Evolutionary conservation across 2,329 filamentous ascomycete genomes (phyloP).

Genomic region (Aspergillus nomiae): DNA sequence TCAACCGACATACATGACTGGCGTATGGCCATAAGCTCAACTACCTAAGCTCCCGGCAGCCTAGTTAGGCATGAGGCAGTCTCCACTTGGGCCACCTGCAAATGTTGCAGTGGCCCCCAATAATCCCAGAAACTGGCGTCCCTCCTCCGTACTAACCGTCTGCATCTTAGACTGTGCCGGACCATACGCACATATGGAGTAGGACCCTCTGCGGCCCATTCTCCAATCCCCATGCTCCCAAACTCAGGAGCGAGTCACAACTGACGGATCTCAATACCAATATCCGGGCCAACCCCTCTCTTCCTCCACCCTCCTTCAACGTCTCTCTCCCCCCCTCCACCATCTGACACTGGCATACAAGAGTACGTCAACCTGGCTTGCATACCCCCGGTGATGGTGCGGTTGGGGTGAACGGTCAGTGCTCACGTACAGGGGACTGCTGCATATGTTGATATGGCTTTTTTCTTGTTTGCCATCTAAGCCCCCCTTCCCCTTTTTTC

Average conservation of each 20-base stretch:
- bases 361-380: slow-evolving; percentile 19
- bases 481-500: too few relatives aligned
- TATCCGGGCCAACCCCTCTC: slow-evolving; percentile 10
- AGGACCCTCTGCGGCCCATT: slow-evolving; percentile 19
- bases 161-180: slow-evolving; percentile 14
- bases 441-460: neutral
- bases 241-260: slow-evolving; percentile 11
- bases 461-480: neutral
- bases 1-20: slow-evolving; percentile 24
- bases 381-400: slow-evolving; percentile 19
- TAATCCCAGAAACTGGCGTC: slow-evolving; percentile 10
- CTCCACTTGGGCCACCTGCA: slow-evolving; percentile 24
- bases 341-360: slow-evolving; percentile 3
- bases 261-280: slow-evolving; percentile 17
- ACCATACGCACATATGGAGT: slow-evolving; percentile 22
- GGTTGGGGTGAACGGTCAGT: slow-evolving; percentile 9
- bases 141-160: slow-evolving; percentile 10
- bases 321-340: slow-evolving; percentile 3
- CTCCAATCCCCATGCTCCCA: slow-evolving; percentile 13
- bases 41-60: slow-evolving; percentile 29
- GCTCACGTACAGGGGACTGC: slow-evolving; percentile 17
- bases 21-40: slow-evolving; percentile 27
- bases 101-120: slow-evolving; percentile 19
- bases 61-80: slow-evolving; percentile 27
- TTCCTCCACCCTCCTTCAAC: slow-evolving; percentile 1